Conservation (phyloP, 164 flowering plant genomes). For the Warburgia ugandensis region DNA sequence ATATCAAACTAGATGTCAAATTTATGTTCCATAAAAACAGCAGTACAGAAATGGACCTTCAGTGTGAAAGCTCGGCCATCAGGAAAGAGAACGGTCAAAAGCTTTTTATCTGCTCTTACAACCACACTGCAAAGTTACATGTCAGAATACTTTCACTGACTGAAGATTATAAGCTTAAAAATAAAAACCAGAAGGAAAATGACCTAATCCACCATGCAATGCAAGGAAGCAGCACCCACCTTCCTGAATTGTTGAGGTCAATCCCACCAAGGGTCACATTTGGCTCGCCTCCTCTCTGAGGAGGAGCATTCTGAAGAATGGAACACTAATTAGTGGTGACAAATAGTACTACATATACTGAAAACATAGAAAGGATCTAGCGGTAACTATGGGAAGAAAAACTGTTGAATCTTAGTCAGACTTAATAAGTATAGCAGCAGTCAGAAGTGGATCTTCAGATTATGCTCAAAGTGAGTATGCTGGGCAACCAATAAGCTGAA, state of each 20-base stretch:
- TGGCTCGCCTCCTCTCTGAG: slow-evolving; percentile 76
- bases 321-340: no score
- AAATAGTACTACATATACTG: no score
- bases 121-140: slow-evolving; percentile 53
- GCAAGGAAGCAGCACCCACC: slow-evolving; percentile 69
- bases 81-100: slow-evolving; percentile 86
- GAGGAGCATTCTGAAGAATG: slow-evolving; percentile 72
- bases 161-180: neutral
- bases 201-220: slow-evolving; percentile 10
- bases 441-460: no score
- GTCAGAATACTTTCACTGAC: slow-evolving; percentile 4
- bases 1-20: no score
- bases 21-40: no score
- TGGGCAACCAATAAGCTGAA: no score
- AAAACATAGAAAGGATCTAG: no score
- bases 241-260: slow-evolving; percentile 99
- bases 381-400: no score
- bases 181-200: neutral
- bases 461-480: no score
- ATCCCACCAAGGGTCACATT: slow-evolving; percentile 96
- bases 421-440: no score
- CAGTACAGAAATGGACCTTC: slow-evolving; percentile 70
- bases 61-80: slow-evolving; percentile 97
- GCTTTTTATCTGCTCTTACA: slow-evolving; percentile 82
- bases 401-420: no score